A percentile compares a stretch with the other conserved stretches of the same genome.
Conservation (phyloP, 495 filamentous ascomycete genomes). For the Lasiosphaeria miniovina region DNA sequence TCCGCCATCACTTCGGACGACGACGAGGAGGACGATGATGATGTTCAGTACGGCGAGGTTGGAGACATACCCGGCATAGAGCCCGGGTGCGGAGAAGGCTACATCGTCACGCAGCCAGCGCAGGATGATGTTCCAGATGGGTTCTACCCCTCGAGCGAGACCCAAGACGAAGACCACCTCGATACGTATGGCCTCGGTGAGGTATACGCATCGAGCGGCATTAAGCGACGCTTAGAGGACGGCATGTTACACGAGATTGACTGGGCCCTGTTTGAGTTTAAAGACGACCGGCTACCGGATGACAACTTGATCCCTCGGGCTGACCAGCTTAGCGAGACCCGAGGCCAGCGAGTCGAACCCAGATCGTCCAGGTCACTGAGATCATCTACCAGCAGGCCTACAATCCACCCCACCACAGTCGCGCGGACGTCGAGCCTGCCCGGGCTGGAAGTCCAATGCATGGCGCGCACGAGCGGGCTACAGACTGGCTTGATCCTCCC, state of each 20-base stretch:
- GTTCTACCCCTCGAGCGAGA: conserved; percentile 62
- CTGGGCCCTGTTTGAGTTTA: conserved; percentile 88
- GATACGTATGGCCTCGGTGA: conserved; percentile 74
- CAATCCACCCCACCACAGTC: conserved; percentile 41
- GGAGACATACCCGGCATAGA: conserved; percentile 84
- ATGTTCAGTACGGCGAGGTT: conserved; percentile 51
- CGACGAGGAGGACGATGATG: conserved; percentile 38
- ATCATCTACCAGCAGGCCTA: neutral
- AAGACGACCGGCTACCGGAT: conserved; percentile 64
- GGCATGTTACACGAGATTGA: conserved; percentile 86
- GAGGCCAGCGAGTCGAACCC: conserved; percentile 26
- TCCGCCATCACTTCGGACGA: conserved; percentile 47
- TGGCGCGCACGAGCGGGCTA: conserved; percentile 85
- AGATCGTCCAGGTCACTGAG: neutral
- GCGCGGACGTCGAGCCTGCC: conserved; percentile 52
- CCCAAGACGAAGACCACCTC: conserved; percentile 60
- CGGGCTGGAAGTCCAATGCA: conserved; percentile 76
- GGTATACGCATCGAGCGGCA: conserved; percentile 83
- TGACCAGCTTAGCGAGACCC: conserved; percentile 38
- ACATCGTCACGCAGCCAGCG: conserved; percentile 80
- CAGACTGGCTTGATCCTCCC: conserved; percentile 72
- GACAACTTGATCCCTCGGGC: conserved; percentile 59
- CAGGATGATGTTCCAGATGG: conserved; percentile 80
- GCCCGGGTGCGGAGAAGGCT: conserved; percentile 66
- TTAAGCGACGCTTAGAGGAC: conserved; percentile 61